Conservation (phyloP, 345 rosid species). For the Excoecaria cochinchinensis region DNA sequence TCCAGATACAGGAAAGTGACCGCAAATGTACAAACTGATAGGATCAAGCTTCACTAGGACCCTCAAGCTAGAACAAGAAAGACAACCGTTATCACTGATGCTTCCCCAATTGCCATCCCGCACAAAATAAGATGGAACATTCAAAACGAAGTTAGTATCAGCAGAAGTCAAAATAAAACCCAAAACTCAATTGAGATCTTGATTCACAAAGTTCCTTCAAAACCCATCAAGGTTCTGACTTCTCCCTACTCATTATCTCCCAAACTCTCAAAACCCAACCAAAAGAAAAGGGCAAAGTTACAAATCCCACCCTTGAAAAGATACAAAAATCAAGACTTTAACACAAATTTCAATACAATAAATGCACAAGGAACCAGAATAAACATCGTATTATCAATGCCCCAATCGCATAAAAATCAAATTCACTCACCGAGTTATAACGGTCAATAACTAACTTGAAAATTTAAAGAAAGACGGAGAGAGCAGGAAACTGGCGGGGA, state of each 20-base stretch:
- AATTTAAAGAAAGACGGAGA: not conserved
- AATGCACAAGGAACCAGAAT: not conserved
- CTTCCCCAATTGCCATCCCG: not conserved
- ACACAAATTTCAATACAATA: not conserved
- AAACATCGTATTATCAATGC: not conserved
- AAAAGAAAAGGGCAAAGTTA: not conserved
- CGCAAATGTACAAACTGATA: not conserved
- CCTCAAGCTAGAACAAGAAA: not conserved
- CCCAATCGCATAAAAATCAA: not conserved
- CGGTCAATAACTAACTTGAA: constrained; percentile 28
- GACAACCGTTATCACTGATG: not conserved
- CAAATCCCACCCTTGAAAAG: not conserved
- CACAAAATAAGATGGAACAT: not conserved
- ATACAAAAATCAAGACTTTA: not conserved
- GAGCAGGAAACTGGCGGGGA: constrained; percentile 32
- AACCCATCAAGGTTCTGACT: not conserved
- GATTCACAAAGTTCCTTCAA: not conserved
- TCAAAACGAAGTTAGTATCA: not conserved
- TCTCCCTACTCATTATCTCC: not conserved
- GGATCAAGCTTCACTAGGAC: not conserved
- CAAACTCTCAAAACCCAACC: not conserved
- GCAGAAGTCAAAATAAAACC: not conserved
- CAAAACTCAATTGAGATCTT: not conserved
- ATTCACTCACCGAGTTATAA: constrained; percentile 11
- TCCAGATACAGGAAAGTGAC: not conserved